Base-by-base conservation (phyloP, 1,139 yeast species). In the Scheffersomyces insectosa region DNA sequence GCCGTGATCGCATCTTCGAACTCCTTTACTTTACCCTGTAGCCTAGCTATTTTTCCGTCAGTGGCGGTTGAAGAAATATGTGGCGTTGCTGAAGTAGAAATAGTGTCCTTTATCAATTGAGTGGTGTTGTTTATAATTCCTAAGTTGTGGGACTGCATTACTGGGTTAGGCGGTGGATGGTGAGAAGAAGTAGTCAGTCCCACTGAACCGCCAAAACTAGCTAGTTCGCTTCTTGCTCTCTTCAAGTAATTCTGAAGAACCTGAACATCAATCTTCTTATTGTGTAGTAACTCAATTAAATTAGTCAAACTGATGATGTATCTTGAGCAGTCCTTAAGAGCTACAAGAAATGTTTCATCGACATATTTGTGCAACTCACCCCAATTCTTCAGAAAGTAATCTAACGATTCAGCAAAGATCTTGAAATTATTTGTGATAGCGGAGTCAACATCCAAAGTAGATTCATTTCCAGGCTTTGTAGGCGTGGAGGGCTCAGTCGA, bases 261-360 rank as follows among this genome's bases (percentile, higher is more conserved):
- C 59, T 93, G 97, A 55, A 86, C 82, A 62, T 93, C 99, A 33
- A 91, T 79, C 54, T 88, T 91, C 62, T 91, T 91, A 59, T 89
- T 93, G 58, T 93, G 99, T 51, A 93, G 89, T 43, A 88, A 75
- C 58, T 87, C 91, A 45, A 93, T 79, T 50, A 91, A 70, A 46
- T 79, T 80, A 52, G 89, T 87, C 54, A 93, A 75, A 28, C 93
- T 82, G 34, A 79, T 75, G 41, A 91, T 84, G 57, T 90, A 93
- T 65, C 88, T 91, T 50, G 93, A 89, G 66, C 95, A 77, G 63
- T 93, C 98, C 52, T 88, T 85, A 51, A 93, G 68, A 4, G 95
- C 82, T 2, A 89, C 88, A 43, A 90, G 72, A 56, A 89, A 93
- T 36, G 89, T 85, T 51, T 83, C 88, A 57, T 93, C 97, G 41